These are phyloP conservation scores for Ramularia endophylla DNA, from an alignment of 2,329 filamentous ascomycete species.

Conservation along the genomic window DNA sequence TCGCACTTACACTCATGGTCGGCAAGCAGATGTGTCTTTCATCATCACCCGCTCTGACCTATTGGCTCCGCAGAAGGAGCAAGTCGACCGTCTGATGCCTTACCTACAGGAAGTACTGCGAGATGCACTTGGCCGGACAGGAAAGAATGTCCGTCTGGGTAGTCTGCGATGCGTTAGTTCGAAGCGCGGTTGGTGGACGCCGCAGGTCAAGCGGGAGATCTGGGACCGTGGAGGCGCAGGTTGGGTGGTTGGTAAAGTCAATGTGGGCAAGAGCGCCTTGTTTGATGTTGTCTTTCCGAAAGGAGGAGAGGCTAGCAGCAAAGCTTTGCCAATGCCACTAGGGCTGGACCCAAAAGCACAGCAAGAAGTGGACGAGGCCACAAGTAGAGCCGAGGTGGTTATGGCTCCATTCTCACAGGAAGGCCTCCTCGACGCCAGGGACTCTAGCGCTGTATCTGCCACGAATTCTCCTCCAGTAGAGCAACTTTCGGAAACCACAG, in stretches of 20 bases:
- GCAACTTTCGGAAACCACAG: neutral
- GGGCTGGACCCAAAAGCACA: neutral
- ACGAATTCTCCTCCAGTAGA: neutral
- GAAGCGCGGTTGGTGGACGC: constrained; percentile 86
- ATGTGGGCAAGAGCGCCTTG: constrained; percentile 92
- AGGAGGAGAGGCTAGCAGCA: constrained; percentile 31
- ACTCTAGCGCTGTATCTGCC: neutral
- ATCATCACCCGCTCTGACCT: constrained; percentile 86
- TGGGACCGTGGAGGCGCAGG: constrained; percentile 76
- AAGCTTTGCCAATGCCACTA: neutral
- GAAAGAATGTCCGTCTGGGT: constrained; percentile 69
- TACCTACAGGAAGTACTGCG: constrained; percentile 73
- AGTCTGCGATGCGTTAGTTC: constrained; percentile 85
- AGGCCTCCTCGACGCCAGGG: constrained; percentile 5
- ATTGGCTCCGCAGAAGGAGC: constrained; percentile 73
- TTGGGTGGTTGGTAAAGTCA: constrained; percentile 98
- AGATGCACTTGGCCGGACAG: constrained; percentile 63
- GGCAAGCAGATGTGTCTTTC: constrained; percentile 75
- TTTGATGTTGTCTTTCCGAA: constrained; percentile 85
- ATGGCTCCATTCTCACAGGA: constrained; percentile 4
- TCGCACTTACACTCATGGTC: constrained; percentile 59
- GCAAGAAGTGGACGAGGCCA: neutral
- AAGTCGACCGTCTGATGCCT: constrained; percentile 81
- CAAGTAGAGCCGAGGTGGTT: neutral
- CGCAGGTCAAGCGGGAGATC: constrained; percentile 76